Base-by-base conservation (phyloP, 495 filamentous ascomycete species). In the Penicillium canescens region DNA sequence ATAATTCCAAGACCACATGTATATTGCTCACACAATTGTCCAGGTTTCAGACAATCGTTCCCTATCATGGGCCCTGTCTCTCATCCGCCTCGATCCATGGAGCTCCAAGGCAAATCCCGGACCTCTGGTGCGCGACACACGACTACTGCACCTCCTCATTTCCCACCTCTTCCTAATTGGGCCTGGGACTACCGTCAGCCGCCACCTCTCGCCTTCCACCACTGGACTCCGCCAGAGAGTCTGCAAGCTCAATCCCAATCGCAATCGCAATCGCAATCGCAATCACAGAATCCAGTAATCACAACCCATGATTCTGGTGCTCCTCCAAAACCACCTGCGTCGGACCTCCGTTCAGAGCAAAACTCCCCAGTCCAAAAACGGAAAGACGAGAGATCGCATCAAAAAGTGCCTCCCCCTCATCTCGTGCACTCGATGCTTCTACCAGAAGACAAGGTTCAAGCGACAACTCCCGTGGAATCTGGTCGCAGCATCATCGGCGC, bases 221-320 rank as follows among this genome's bases (percentile, higher is more conserved):
- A 96, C 62, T 96, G 90, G 90, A 85, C 90, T 48, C 92, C 92
- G 5, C 92, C 91, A 23, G 78, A 45, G 58, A 64, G n/a, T 64
- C 63, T 9, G 60, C 68, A 2, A 31, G 6, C 28, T 31, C 28
- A 31, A 31, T 31, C 8, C 3, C 50, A 42, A 61, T 52, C 34
- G 62, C 64, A 2, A 54, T 68, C n/a, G 50, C 68, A 2, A 54
- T 68, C n/a, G 50, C 68, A 4, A 63, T 16, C 13, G 13, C 21
- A 28, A 38, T 14, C 24, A 56, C 21, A 73, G 67, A 39, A 56
- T 47, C 18, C 65, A 57, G 38, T 65, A 68, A 67, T 4, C 62
- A 63, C 9, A 57, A 62, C 3, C 52, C 54, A 7, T 31, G 14
- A 54, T 6, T 59, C 66, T 36, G 54, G 50, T 12, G 46, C 56